A percentile compares a stretch with the other conserved stretches of the same genome.
Evolutionary conservation across 805 yeast genomes (phyloP).

Genomic region (Metschnikowia chrysomelidarum): DNA sequence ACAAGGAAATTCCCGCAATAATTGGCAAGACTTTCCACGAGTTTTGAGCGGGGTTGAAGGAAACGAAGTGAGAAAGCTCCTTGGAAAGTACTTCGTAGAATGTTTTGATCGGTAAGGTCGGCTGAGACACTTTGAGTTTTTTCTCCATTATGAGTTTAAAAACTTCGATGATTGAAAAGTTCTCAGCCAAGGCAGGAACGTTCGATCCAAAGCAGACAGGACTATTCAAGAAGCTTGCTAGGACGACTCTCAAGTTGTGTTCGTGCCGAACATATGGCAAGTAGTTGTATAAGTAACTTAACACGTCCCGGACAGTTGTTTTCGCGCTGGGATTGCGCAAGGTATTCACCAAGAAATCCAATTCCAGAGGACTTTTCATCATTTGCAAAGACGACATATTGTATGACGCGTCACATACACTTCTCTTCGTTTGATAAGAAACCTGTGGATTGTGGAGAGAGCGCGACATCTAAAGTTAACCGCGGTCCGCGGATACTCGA

Average conservation of each 20-base stretch:
- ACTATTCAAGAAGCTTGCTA: conserved; percentile 44
- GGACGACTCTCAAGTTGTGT: conserved; percentile 43
- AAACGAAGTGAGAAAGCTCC: conserved; percentile 33
- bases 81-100: conserved; percentile 40
- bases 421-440: too few species aligned
- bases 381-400: too few species aligned
- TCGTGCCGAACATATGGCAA: conserved; percentile 49
- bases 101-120: conserved; percentile 43
- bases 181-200: conserved; percentile 26
- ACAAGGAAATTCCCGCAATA: conserved; percentile 43
- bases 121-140: conserved; percentile 47
- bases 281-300: conserved; percentile 51
- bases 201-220: conserved; percentile 30
- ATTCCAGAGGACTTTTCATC: conserved; percentile 39
- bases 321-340: conserved; percentile 39
- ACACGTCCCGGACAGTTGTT: conserved; percentile 29
- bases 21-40: conserved; percentile 50
- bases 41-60: conserved; percentile 27
- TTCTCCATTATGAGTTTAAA: conserved; percentile 45
- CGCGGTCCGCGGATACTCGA: too few species aligned
- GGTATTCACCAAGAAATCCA: conserved; percentile 48
- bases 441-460: too few species aligned
- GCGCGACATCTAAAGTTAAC: too few species aligned
- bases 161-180: conserved; percentile 45
- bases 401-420: too few species aligned